A percentile compares a stretch with the other conserved stretches of the same genome.
Evolutionary conservation across 139 green algal species (phyloP).

Genomic region (Axilococcus clingmanii): DNA sequence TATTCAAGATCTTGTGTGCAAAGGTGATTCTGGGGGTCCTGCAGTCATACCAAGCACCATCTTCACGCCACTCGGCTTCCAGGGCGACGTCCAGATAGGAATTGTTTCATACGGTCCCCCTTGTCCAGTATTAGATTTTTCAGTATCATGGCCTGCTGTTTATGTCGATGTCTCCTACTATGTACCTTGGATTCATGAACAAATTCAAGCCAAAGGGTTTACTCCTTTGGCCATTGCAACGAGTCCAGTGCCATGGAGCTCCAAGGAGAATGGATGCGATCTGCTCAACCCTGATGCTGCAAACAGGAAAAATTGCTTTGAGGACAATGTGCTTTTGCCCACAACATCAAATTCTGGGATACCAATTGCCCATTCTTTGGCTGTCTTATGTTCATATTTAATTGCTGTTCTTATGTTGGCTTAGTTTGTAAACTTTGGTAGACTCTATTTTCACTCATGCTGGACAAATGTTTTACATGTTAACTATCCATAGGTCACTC

Average conservation of each 20-base stretch:
- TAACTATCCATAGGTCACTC: too few relatives aligned
- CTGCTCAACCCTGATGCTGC: too few relatives aligned
- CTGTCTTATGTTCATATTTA: too few relatives aligned
- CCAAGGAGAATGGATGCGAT: too few relatives aligned
- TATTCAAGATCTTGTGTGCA: neutral
- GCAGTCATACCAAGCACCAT: neutral
- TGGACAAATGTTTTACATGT: too few relatives aligned
- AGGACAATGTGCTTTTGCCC: too few relatives aligned
- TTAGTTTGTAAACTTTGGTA: too few relatives aligned
- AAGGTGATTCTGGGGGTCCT: neutral
- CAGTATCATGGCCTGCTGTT: neutral
- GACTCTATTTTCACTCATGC: too few relatives aligned
- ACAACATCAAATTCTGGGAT: too few relatives aligned
- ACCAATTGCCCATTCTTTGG: too few relatives aligned
- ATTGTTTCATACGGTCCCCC: neutral
- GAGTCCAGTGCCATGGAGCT: neutral
- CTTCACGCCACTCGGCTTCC: neutral
- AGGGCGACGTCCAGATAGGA: neutral
- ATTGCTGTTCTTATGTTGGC: too few relatives aligned
- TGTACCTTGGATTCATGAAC: neutral
- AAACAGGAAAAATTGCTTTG: too few relatives aligned
- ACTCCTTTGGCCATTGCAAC: neutral
- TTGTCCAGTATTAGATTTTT: neutral
- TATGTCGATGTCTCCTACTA: neutral
- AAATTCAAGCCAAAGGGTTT: neutral